Evolutionary conservation across 2,329 filamentous ascomycete genomes (phyloP).

Genomic region (Gnomoniopsis smithogilvyi): DNA sequence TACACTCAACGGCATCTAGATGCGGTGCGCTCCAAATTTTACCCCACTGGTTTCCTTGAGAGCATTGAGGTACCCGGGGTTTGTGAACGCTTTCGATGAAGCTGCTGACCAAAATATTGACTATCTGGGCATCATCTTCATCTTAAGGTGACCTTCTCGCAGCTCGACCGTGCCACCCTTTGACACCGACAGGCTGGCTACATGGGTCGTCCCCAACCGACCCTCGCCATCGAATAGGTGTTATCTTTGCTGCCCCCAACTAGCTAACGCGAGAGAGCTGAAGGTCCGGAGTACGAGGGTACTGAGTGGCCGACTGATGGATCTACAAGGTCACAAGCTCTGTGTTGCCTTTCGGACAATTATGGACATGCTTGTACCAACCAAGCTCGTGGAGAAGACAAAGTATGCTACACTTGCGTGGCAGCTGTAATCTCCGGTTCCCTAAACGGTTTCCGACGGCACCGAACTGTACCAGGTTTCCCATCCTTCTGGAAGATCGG

Average conservation of each 20-base stretch:
- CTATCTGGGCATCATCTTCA: neutral
- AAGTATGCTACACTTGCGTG: conserved; percentile 30
- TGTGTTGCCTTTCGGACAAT: conserved; percentile 36
- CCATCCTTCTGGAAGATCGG: conserved; percentile 37
- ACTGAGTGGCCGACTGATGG: conserved; percentile 13
- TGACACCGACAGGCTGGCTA: neutral
- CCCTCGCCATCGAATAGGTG: neutral
- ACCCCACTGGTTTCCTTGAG: conserved; percentile 15
- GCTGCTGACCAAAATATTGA: neutral
- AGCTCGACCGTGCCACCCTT: neutral
- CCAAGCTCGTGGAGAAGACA: conserved; percentile 35
- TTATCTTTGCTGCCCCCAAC: neutral
- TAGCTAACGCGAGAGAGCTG: neutral
- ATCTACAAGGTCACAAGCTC: conserved; percentile 23
- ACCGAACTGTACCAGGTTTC: conserved; percentile 23
- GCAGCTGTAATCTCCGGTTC: conserved; percentile 36
- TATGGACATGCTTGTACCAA: conserved; percentile 38
- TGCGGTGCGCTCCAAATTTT: conserved; percentile 1
- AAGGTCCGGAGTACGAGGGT: neutral
- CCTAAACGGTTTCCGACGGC: conserved; percentile 22
- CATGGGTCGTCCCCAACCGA: neutral
- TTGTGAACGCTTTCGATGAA: neutral
- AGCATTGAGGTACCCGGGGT: neutral
- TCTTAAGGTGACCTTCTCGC: neutral
- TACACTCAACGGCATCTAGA: conserved; percentile 2